Percentiles rank a stretch among this genome's conserved stretches.
Evolutionary conservation across 768 basidiomycete genomes (phyloP).

Genomic region (Trametes gibbosa): DNA sequence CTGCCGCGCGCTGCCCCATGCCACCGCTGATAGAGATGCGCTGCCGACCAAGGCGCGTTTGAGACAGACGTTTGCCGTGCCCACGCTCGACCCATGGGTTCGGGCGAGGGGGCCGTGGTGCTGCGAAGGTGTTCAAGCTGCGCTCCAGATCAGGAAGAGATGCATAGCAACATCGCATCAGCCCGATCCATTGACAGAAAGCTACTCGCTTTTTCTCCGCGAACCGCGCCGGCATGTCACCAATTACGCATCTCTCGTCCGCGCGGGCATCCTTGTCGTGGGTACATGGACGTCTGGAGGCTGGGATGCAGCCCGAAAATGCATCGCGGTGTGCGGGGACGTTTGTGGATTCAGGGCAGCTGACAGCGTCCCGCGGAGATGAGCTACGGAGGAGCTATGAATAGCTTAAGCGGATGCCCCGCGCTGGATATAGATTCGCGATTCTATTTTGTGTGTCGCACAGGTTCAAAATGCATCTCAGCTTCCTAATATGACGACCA

Average conservation of each 20-base stretch:
- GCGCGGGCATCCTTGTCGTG: too few relatives aligned
- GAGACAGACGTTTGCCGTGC: background rate
- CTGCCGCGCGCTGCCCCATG: background rate
- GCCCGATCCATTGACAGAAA: background rate
- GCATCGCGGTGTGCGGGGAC: too few relatives aligned
- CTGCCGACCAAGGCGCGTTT: background rate
- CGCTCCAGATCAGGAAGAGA: background rate
- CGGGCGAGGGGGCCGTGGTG: background rate
- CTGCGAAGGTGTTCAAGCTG: background rate
- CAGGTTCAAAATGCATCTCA: too few relatives aligned
- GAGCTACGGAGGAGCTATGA: background rate
- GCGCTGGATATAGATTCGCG: too few relatives aligned
- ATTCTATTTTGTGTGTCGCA: too few relatives aligned
- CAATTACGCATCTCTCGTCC: background rate
- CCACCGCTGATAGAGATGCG: background rate
- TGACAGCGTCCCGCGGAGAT: background rate
- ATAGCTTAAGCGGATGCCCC: too few relatives aligned
- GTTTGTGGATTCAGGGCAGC: background rate
- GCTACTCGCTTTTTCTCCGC: background rate
- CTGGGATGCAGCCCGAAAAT: too few relatives aligned
- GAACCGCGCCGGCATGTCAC: background rate
- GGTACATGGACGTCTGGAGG: too few relatives aligned
- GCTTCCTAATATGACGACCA: too few relatives aligned
- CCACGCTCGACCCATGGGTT: background rate
- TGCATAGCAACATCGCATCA: slow-evolving; percentile 6